Evolutionary conservation across 495 filamentous ascomycete genomes (phyloP).

Genomic region (Aspergillus carlsbadensis): DNA sequence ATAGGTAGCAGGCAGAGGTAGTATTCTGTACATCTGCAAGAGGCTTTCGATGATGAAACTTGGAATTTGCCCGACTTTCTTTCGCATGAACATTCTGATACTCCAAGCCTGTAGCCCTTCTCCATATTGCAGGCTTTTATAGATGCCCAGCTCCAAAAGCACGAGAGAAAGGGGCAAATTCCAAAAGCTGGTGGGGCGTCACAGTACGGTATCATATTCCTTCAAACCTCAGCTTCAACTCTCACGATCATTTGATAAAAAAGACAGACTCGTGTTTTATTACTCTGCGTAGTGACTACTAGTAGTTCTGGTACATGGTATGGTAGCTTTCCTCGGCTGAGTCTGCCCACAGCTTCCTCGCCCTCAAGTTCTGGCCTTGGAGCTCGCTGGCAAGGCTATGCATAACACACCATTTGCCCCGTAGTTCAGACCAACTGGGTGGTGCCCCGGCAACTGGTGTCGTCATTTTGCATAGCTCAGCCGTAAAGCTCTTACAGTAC

Average conservation of each 20-base stretch:
- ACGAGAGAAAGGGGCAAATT: conserved; percentile 11
- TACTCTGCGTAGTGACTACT: too few relatives aligned
- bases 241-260: too few relatives aligned
- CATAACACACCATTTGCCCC: not conserved
- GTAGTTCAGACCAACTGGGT: not conserved
- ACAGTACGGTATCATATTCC: conserved; percentile 11
- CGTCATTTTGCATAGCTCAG: conserved; percentile 17
- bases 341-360: not conserved
- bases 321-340: too few relatives aligned
- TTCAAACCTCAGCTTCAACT: not conserved
- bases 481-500: conserved; percentile 13
- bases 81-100: not conserved
- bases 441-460: conserved; percentile 14
- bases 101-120: not conserved
- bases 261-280: not conserved
- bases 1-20: not conserved
- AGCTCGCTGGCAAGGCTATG: not conserved
- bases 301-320: not conserved
- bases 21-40: not conserved
- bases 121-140: too few relatives aligned
- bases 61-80: too few relatives aligned
- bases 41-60: too few relatives aligned
- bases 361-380: not conserved
- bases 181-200: conserved; percentile 15
- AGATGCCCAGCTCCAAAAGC: not conserved